Conservation (phyloP, 257 asterid genomes). For the Leonotis leonurus region DNA sequence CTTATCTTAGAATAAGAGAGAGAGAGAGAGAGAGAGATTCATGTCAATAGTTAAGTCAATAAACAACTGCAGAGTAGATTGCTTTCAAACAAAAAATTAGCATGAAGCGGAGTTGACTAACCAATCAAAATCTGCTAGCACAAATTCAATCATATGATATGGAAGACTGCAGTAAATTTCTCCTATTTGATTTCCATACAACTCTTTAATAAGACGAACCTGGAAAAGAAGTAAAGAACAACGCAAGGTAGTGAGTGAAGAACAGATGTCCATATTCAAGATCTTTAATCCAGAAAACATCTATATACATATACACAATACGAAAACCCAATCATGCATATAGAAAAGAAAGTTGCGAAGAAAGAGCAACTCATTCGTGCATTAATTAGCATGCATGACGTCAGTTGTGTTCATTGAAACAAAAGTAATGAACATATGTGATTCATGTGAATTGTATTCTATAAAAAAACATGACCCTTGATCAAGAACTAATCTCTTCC, state of each 20-base stretch:
- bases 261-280: conserved; percentile 1
- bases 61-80: not conserved
- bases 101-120: conserved; percentile 27
- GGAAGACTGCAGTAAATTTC: conserved; percentile 93
- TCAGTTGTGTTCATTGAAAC: not conserved
- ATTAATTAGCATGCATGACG: not conserved
- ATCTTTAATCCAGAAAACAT: not conserved
- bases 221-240: conserved; percentile 29
- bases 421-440: too few species aligned
- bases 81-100: not conserved
- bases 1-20: too few species aligned
- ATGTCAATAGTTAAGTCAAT: not conserved
- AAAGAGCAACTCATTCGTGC: not conserved
- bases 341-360: not conserved
- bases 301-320: not conserved
- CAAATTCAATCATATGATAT: conserved; percentile 75
- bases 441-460: not conserved
- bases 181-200: conserved; percentile 88
- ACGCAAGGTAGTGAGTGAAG: conserved; percentile 7
- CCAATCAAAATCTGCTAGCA: conserved; percentile 74
- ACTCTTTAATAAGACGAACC: conserved; percentile 91
- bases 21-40: not conserved
- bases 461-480: not conserved
- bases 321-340: not conserved
- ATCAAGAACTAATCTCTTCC: not conserved